Conservation (phyloP, 768 basidiomycete genomes). For the Chiua virens region DNA sequence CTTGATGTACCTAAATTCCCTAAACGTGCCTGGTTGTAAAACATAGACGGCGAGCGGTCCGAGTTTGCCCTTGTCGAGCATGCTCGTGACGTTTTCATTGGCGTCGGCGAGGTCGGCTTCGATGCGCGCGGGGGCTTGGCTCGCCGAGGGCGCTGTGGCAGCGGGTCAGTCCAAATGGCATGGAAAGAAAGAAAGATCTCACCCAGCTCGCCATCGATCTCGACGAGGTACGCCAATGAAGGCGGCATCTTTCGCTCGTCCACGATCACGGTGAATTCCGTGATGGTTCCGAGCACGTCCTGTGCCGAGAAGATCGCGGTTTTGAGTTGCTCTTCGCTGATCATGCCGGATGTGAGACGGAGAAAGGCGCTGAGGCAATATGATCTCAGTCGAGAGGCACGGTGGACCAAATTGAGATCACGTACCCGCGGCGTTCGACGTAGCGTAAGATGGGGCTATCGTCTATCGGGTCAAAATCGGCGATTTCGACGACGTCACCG, state of each 20-base stretch:
- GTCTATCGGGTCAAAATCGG: conserved; percentile 18
- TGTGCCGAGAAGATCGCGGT: conserved; percentile 11
- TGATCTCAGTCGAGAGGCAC: neutral
- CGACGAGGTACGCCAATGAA: conserved; percentile 10
- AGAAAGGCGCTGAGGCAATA: conserved; percentile 3
- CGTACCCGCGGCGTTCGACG: conserved; percentile 21
- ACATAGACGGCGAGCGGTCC: conserved; percentile 13
- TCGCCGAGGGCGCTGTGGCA: neutral
- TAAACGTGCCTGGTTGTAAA: conserved; percentile 17
- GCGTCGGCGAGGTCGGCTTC: conserved; percentile 4
- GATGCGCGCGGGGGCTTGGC: conserved; percentile 3
- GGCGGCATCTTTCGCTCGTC: conserved; percentile 8
- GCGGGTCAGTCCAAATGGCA: neutral
- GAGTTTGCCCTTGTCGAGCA: neutral
- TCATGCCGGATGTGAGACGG: neutral
- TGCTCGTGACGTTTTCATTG: conserved; percentile 1
- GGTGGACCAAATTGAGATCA: neutral
- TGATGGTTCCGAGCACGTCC: conserved; percentile 10
- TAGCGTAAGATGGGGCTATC: conserved; percentile 20
- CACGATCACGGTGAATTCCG: conserved; percentile 17
- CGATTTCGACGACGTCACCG: conserved; percentile 19
- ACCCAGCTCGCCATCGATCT: conserved; percentile 10
- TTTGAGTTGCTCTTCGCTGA: conserved; percentile 14
- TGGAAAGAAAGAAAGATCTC: neutral
- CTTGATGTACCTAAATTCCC: conserved; percentile 12